These are phyloP conservation scores for Dactylellina cionopaga DNA, from an alignment of 2,329 filamentous ascomycete species.

Conservation along the genomic window DNA sequence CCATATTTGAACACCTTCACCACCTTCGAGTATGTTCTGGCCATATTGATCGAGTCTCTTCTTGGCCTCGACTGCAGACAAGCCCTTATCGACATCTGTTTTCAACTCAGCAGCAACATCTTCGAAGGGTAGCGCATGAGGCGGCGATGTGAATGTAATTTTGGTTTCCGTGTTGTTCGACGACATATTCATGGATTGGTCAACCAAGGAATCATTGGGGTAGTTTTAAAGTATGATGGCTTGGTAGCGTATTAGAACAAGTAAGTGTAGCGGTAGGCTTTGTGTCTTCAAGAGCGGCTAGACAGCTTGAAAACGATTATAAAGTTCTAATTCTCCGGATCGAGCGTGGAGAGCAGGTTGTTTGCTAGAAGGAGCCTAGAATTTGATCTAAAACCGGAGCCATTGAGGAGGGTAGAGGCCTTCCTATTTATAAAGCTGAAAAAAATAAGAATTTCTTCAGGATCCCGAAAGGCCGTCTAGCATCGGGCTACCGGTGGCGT, in stretches of 20 bases:
- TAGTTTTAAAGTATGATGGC: neutral
- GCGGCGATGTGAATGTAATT: constrained; percentile 31
- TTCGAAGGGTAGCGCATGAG: constrained; percentile 67
- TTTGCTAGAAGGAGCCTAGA: constrained; percentile 33
- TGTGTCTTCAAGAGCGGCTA: neutral
- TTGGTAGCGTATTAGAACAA: neutral
- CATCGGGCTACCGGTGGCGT: constrained; percentile 6
- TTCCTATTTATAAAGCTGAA: constrained; percentile 45
- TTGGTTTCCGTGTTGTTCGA: constrained; percentile 29
- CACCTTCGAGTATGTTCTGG: constrained; percentile 76
- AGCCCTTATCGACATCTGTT: constrained; percentile 74
- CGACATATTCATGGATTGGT: constrained; percentile 36
- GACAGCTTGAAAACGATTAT: neutral
- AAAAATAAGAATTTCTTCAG: neutral
- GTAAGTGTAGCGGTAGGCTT: neutral
- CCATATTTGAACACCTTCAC: constrained; percentile 72
- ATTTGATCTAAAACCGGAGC: constrained; percentile 38
- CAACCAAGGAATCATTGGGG: constrained; percentile 33
- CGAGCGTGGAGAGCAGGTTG: constrained; percentile 37
- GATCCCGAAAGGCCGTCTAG: constrained; percentile 21
- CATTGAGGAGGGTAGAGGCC: constrained; percentile 20
- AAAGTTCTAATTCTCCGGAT: constrained; percentile 39
- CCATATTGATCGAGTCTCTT: constrained; percentile 71
- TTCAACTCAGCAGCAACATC: constrained; percentile 72
- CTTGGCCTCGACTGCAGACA: constrained; percentile 70